Conservation (phyloP, 768 basidiomycete species). For the Boletellus ananiceps region DNA sequence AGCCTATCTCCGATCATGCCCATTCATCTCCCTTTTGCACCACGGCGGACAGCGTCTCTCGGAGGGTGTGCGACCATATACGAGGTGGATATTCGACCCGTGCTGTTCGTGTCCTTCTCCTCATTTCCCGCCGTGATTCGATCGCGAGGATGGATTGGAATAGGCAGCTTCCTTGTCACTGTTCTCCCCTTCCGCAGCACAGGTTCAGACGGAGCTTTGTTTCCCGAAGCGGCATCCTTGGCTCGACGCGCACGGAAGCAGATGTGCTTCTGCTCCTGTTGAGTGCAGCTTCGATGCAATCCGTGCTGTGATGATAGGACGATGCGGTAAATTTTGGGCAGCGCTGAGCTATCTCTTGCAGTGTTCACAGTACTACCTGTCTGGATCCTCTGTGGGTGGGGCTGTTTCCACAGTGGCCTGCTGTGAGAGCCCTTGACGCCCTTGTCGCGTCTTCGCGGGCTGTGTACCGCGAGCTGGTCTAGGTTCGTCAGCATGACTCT, state of each 20-base stretch:
- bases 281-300: conserved; percentile 1
- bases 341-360: conserved; percentile 1
- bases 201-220: conserved; percentile 9
- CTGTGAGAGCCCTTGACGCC: neutral
- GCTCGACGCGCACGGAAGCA: conserved; percentile 13
- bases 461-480: conserved; percentile 66
- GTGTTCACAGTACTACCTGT: neutral
- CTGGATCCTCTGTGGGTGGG: neutral
- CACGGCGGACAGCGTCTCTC: conserved; percentile 49
- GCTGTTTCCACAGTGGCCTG: neutral
- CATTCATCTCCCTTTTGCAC: conserved; percentile 38
- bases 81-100: conserved; percentile 9
- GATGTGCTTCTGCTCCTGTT: conserved; percentile 24
- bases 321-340: neutral
- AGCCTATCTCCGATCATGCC: conserved; percentile 29
- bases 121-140: conserved; percentile 10
- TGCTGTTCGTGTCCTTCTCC: conserved; percentile 2
- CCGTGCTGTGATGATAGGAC: conserved; percentile 13
- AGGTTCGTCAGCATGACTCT: conserved; percentile 32
- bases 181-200: conserved; percentile 6
- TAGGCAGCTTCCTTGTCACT: conserved; percentile 16
- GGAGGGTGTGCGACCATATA: conserved; percentile 49
- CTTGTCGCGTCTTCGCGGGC: conserved; percentile 54
- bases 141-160: conserved; percentile 13
- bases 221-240: conserved; percentile 11